Base-by-base conservation (phyloP, 2,329 filamentous ascomycete genomes). In the Neopestalotiopsis clavispora region DNA sequence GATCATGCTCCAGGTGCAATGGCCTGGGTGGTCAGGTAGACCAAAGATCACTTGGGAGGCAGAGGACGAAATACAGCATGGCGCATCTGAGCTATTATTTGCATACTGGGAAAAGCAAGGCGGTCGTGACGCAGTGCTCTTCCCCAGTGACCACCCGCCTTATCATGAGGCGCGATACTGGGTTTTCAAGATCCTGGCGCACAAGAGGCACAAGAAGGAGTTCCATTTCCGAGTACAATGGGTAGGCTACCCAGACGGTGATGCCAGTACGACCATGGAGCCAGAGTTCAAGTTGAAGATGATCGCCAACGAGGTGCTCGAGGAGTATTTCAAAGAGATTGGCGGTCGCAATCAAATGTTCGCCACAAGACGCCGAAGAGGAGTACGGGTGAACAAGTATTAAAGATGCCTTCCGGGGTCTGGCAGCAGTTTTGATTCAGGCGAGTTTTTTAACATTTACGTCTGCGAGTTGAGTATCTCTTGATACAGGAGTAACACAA, bases 61-160 rank as follows among this genome's bases (percentile, higher is more conserved):
- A 4, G 79, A 81, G 59, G 73, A 75, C 14, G 78, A 77, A 67
- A 77, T 81, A 58, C 79, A 81, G 52, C 67, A 74, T 63, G 76
- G 76, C 58, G 78, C 78, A 1, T 75, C 74, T 32, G 78, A 79
- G 28, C 70, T 69, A 1, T 68, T 81, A 1, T 80, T 76, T 42
- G 72, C 74, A 5, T 81, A 79, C 68, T 81, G 79, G 79, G 73
- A 72, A 32, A 57, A 72, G 2, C 74, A 75, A 66, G 78, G 79
- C 12, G 78, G 78, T 4, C 75, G 79, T 2, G 69, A 72, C 28
- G 72, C 70, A 17, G 73, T 73, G 9, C 68, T 81, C 9, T 79
- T 79, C 70, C 70, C 56, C 23, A 20, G 60, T 9, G 49, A 74
- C 72, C 64, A 72, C 74, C 57, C 65, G 72, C 32, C 74, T 72